Base-by-base conservation (phyloP, 2,329 filamentous ascomycete species). In the Sclerotinia minor region DNA sequence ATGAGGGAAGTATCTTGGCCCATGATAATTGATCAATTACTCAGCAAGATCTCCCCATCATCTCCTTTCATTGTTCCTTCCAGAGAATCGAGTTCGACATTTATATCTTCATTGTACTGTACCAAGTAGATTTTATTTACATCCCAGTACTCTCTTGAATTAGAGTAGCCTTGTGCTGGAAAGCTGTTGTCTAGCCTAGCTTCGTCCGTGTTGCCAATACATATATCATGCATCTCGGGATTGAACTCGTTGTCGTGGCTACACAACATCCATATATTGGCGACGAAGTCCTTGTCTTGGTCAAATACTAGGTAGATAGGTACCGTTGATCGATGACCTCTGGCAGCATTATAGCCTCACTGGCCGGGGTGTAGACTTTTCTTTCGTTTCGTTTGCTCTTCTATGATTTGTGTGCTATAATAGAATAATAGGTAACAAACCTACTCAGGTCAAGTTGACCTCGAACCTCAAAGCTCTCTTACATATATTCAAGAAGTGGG, bases 11-110 rank as follows among this genome's bases (percentile, higher is more conserved):
- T 15, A 24, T 13, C 32, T 55, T 24, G 24, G 19, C 47, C 49
- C 38, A 55, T 64, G 29, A 41, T n/a, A 29, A 44, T 59, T 19
- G 35, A 44, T 1, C n/a, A 60, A 66, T 66, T 60, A 66, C 54
- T 66, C 47, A 64, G 41, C 47, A 41, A 41, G 3, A 41, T 29
- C 5, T 19, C 2, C 21, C 26, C 7, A 26, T 21, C 15, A 41
- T 41, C 38, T 41, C 38, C 38, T 41, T 41, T 13, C 1, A 41
- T 15, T 41, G 38, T 41, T 41, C 13, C 13, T 13, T 41, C 2
- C 38, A 41, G 1, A 41, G 38, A 41, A 13, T 41, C 38, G 38
- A 13, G 11, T 41, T 15, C 38, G 38, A 55, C 17, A 38, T 55
- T 13, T 38, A 57, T 57, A n/a, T 41, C 17, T 58, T 58, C 54